Percentiles rank a stretch among this genome's conserved stretches.
phyloP scores from a whole-genome alignment of 176 grass and related monocot species.

The Avena atlantica region DNA sequence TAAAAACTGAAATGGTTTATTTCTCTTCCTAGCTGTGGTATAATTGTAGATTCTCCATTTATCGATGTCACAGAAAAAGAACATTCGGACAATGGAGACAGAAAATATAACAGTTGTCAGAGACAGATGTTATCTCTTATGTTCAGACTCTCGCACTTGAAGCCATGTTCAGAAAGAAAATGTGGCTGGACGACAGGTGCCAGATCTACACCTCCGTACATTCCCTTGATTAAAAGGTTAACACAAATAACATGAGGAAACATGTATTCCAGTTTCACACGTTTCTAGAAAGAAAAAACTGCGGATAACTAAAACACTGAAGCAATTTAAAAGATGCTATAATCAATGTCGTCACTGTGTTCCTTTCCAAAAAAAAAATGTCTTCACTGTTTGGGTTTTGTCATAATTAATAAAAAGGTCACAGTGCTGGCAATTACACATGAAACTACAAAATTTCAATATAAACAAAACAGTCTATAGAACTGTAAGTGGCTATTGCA shows the following conservation, averaged over 20 bases:
- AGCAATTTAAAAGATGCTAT: slow-evolving; percentile 15
- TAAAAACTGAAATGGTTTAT: too few relatives aligned
- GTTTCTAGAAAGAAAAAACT: not conserved
- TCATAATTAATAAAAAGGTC: slow-evolving; percentile 21
- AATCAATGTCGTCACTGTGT: not conserved
- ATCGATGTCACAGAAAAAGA: not conserved
- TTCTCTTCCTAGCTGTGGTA: not conserved
- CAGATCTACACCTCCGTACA: not conserved
- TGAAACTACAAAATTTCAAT: slow-evolving; percentile 13
- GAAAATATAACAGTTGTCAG: not conserved
- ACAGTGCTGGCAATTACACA: slow-evolving; percentile 7
- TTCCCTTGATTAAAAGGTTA: not conserved
- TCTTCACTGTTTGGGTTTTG: not conserved
- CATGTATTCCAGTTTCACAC: not conserved
- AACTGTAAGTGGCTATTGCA: slow-evolving; percentile 1
- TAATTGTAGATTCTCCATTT: not conserved
- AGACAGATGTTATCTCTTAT: not conserved
- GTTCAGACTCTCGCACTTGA: not conserved
- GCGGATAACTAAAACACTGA: not conserved
- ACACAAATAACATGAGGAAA: not conserved
- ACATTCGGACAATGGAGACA: not conserved
- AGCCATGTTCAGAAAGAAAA: not conserved
- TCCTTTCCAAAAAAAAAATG: not conserved
- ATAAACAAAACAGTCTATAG: slow-evolving; percentile 22
- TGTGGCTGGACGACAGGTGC: not conserved